These are phyloP conservation scores for Coemansia sp. DNA, from an alignment of 192 early-diverging fungal genomes.

Conservation along the genomic window DNA sequence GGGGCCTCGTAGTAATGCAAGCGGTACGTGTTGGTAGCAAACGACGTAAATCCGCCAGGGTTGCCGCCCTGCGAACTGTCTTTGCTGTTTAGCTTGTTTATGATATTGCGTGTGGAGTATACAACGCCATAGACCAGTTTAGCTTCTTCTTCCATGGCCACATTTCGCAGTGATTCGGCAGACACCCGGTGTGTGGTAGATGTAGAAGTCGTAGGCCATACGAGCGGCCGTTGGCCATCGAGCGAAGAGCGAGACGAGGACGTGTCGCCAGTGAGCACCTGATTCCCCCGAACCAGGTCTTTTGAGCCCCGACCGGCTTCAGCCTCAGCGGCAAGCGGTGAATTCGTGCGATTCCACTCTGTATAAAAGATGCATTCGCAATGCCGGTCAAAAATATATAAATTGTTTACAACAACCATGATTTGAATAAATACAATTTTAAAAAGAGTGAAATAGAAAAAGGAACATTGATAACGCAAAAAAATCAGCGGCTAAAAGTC, in stretches of 20 bases:
- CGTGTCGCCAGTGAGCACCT: conserved; percentile 10
- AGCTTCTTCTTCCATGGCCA: conserved; percentile 73
- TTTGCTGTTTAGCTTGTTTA: conserved; percentile 70
- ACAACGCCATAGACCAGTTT: conserved; percentile 98
- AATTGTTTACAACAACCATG: conserved; percentile 69
- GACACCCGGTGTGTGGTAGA: conserved; percentile 19
- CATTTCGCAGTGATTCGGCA: conserved; percentile 18
- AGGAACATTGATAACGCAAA: neutral
- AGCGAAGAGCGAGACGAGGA: conserved; percentile 11
- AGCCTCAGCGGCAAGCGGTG: conserved; percentile 40
- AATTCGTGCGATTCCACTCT: conserved; percentile 62
- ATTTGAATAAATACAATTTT: conserved; percentile 4
- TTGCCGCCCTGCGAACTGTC: conserved; percentile 40
- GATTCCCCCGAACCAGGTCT: conserved; percentile 10
- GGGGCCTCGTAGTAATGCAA: conserved; percentile 91
- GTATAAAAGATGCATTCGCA: conserved; percentile 88
- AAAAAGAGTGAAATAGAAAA: neutral
- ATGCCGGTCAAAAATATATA: conserved; percentile 93
- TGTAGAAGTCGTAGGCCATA: conserved; percentile 25
- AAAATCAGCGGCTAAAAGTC: conserved; percentile 56
- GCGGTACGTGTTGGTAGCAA: conserved; percentile 81
- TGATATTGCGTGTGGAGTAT: conserved; percentile 84
- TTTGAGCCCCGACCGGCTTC: conserved; percentile 13
- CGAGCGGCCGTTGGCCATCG: conserved; percentile 25
- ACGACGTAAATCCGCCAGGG: conserved; percentile 53